phyloP scores from a whole-genome alignment of 164 flowering plant species.

The Berberis thunbergii region DNA sequence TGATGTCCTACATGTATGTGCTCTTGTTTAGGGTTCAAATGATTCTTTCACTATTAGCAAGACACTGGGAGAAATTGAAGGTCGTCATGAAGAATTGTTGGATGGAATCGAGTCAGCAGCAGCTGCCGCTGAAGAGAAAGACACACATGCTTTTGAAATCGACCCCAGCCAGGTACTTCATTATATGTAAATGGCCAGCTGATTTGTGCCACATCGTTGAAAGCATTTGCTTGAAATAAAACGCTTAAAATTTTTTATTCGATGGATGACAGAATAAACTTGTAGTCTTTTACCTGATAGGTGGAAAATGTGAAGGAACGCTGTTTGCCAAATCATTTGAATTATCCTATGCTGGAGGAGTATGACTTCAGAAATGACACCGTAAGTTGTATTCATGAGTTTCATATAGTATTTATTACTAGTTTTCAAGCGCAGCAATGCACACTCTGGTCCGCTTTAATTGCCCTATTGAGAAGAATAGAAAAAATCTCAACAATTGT shows the following conservation, averaged over 20 bases:
- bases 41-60: conserved; percentile 71
- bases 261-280: background rate
- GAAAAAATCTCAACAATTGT: too few relatives aligned
- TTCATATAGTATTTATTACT: too few relatives aligned
- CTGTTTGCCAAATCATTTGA: conserved; percentile 87
- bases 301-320: conserved; percentile 98
- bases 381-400: conserved; percentile 31
- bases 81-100: conserved; percentile 59
- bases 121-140: conserved; percentile 84
- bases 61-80: conserved; percentile 60
- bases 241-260: background rate
- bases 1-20: background rate
- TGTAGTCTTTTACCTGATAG: conserved; percentile 35
- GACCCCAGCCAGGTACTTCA: conserved; percentile 78
- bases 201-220: background rate
- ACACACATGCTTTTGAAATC: conserved; percentile 87
- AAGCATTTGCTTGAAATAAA: background rate
- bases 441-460: too few relatives aligned
- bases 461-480: too few relatives aligned
- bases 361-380: conserved; percentile 98
- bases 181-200: background rate
- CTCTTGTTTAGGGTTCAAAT: conserved; percentile 24
- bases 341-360: conserved; percentile 98
- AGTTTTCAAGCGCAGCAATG: too few relatives aligned
- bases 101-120: conserved; percentile 79